Evolutionary conservation across 2,329 filamentous ascomycete genomes (phyloP).

Genomic region (Verticillium nonalfalfae): DNA sequence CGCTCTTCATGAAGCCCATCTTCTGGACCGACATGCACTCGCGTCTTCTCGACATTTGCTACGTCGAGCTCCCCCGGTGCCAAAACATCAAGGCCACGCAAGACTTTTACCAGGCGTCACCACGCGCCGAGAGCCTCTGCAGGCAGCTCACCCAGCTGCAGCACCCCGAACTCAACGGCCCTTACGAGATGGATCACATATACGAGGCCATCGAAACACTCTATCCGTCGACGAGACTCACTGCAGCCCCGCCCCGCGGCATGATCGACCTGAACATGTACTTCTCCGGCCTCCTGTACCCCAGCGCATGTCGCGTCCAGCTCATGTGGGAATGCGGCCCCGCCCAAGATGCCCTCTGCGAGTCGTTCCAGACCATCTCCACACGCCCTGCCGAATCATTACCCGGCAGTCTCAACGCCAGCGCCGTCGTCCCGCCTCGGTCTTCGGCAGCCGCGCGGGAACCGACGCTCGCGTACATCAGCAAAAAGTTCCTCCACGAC

Average conservation of each 20-base stretch:
- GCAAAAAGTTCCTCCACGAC: constrained; percentile 36
- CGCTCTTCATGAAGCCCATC: constrained; percentile 46
- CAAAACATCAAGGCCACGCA: constrained; percentile 18
- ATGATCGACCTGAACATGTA: constrained; percentile 36
- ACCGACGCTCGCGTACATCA: constrained; percentile 40
- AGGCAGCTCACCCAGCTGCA: not conserved
- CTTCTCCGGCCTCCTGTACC: constrained; percentile 40
- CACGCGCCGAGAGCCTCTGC: not conserved
- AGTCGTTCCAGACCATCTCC: constrained; percentile 28
- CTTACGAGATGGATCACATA: not conserved
- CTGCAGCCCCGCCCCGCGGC: not conserved
- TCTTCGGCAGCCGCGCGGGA: constrained; percentile 1
- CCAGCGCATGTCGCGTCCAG: constrained; percentile 38
- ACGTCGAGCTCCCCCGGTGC: constrained; percentile 34
- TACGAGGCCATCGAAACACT: constrained; percentile 31
- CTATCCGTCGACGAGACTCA: constrained; percentile 15
- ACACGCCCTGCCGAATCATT: constrained; percentile 26
- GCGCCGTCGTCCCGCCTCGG: not conserved
- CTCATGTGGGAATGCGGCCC: constrained; percentile 39
- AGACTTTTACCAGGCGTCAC: not conserved
- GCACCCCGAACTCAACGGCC: not conserved
- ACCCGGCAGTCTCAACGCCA: constrained; percentile 2
- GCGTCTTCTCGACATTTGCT: constrained; percentile 38
- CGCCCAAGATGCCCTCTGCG: constrained; percentile 5
- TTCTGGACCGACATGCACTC: constrained; percentile 49